phyloP scores from a whole-genome alignment of 129 eudicot genomes.

The Centaurea solstitialis region DNA sequence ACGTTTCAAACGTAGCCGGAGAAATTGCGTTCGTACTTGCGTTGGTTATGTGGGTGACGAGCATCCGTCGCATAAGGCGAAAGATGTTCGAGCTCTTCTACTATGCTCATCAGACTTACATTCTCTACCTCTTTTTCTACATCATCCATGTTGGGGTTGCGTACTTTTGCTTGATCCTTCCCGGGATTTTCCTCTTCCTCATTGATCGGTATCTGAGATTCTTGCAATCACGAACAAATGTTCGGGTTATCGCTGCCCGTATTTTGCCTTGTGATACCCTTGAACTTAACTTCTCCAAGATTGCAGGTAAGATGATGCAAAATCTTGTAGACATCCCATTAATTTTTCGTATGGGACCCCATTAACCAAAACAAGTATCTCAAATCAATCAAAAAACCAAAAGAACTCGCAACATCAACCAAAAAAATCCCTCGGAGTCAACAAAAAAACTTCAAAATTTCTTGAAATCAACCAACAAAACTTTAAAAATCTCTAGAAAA shows the following conservation, averaged over 20 bases:
- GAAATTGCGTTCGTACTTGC: constrained; percentile 50
- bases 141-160: constrained; percentile 65
- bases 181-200: constrained; percentile 70
- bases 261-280: constrained; percentile 51
- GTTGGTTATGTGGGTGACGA: constrained; percentile 57
- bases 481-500: no score
- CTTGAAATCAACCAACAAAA: no score
- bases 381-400: no score
- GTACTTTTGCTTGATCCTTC: constrained; percentile 61
- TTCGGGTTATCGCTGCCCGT: constrained; percentile 46
- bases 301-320: constrained; percentile 35
- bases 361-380: no score
- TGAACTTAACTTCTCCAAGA: constrained; percentile 67
- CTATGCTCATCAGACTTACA: constrained; percentile 65
- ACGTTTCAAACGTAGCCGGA: constrained; percentile 65
- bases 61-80: constrained; percentile 48
- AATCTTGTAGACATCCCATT: not conserved
- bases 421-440: no score
- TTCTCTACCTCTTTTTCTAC: constrained; percentile 55
- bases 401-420: no score
- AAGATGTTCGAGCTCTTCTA: constrained; percentile 69
- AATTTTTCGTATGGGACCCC: no score
- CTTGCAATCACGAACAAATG: constrained; percentile 57
- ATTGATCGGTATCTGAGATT: constrained; percentile 67
- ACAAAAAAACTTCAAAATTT: no score